Base-by-base conservation (phyloP, 139 green algal species). In the Tetradesmus lagerheimii region DNA sequence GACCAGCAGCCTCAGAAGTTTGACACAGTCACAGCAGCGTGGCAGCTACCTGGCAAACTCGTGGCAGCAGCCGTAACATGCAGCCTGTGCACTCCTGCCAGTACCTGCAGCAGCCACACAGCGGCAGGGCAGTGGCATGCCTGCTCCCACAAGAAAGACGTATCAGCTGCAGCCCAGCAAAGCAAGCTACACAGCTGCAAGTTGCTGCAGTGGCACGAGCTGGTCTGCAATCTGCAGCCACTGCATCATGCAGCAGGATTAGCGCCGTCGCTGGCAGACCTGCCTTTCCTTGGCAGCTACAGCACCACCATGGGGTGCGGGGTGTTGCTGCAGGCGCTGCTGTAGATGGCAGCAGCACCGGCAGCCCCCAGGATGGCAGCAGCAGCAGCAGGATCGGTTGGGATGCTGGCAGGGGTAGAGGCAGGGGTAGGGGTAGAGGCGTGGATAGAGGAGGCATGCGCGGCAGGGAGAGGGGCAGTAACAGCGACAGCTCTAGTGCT, bases 61-160 rank as follows among this genome's bases (percentile, higher is more conserved):
- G n/a, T n/a, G n/a, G n/a, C n/a, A n/a, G n/a, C n/a, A n/a, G 41
- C 78, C 27, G 41, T 37, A 23, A 41, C 78, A 50, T 50, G 43
- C 37, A 2, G 8, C 29, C 57, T 23, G 4, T 39, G 43, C 80
- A 34, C 9, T 8, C 27, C 45, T 74, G 45, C 35, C 35, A 82
- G 37, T 35, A 85, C 29, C 80, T 74, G 80, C 80, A 74, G 78
- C 78, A 84, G 78, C 78, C 45, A 43, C 25, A 38, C 8, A 29
- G 11, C 76, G 25, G 11, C 35, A 5, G 20, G 29, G 31, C 27
- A 41, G n/a, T 39, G 31, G 9, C 71, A 79, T 38, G 15, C 14
- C 29, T 31, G 4, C 71, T 31, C 18, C 27, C 71, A 41, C 12
- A n/a, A 41, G 27, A n/a, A 41, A 0, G 27, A 41, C 8, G 71